Evolutionary conservation across 1,284 basidiomycete species (phyloP), one percentile per base, ranked within the genome.

Genomic region (Porogramme epimiltina): DNA sequence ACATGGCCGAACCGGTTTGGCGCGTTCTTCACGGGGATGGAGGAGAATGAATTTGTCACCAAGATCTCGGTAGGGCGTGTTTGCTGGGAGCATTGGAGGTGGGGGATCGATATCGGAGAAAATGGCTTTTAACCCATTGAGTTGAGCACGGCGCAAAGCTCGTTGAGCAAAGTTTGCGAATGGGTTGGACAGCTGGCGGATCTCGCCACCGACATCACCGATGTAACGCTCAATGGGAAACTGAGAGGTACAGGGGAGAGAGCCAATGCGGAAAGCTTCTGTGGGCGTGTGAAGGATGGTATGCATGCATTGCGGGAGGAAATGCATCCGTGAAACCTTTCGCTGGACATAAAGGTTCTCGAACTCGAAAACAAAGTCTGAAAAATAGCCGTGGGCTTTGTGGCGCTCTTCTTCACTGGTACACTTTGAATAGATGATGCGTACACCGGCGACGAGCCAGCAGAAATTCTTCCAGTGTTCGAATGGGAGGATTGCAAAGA

Each of bases 171-270:
- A 53, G 39, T 67, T 66, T 0, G 44, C 49, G 25, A 46, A 68
- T 8, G 60, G 57, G 31, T 64, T 65, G 1, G 62, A 64, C 0
- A 50, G 62, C 41, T 64, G 64, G 1, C 47, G 36, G 4, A 68
- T 57, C 37, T 66, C 56, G 2, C 48, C 41, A 3, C 59, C 60
- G 11, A 69, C 52, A 24, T 64, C 54, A 3, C 66, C 66, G 15
- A 69, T 68, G 3, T 41, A 42, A 0, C 57, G 54, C 45, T 69
- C 67, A 45, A 67, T 60, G 0, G 59, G 52, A 45, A 52, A 63
- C 39, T 68, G 66, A 0, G 59, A 41, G 10, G 23, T 45, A 11
- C 38, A 26, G 1, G 24, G 26, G 20, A 55, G 52, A 1, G 66
- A 64, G 0, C 68, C 64, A 2, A 59, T 22, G 4, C 60, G 58